Evolutionary conservation across 148 eudicot genomes (phyloP).

Genomic region (Rhododendron vialii): DNA sequence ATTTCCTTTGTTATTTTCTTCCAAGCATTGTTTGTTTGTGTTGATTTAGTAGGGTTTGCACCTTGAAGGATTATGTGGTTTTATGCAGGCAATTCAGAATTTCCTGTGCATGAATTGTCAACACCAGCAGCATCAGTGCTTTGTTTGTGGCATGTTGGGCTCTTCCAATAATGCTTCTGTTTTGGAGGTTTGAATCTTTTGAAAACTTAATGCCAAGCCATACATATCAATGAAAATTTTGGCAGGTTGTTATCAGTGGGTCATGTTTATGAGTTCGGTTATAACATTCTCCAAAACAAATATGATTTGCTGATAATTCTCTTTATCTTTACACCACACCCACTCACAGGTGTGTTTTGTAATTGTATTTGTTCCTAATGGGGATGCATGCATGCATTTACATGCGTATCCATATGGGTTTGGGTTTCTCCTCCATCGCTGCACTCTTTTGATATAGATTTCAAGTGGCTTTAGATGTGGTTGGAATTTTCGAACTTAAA

Average conservation of each 20-base stretch:
- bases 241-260: neutral
- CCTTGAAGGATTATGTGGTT: slow-evolving; percentile 8
- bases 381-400: neutral
- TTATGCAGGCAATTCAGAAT: slow-evolving; percentile 52
- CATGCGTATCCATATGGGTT: neutral
- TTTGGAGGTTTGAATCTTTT: slow-evolving; percentile 43
- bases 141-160: slow-evolving; percentile 65
- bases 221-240: neutral
- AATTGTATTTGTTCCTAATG: neutral
- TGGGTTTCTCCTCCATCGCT: neutral
- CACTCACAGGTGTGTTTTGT: neutral
- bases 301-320: neutral
- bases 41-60: neutral
- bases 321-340: neutral
- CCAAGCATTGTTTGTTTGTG: neutral
- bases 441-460: neutral
- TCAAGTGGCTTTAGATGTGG: neutral
- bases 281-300: neutral
- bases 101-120: slow-evolving; percentile 72
- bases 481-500: neutral
- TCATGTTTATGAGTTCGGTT: neutral
- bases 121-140: slow-evolving; percentile 74
- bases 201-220: neutral
- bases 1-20: neutral
- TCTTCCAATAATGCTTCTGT: slow-evolving; percentile 54